Conservation (phyloP, 805 yeast genomes). For the Kregervanrija pseudodelftensis region DNA sequence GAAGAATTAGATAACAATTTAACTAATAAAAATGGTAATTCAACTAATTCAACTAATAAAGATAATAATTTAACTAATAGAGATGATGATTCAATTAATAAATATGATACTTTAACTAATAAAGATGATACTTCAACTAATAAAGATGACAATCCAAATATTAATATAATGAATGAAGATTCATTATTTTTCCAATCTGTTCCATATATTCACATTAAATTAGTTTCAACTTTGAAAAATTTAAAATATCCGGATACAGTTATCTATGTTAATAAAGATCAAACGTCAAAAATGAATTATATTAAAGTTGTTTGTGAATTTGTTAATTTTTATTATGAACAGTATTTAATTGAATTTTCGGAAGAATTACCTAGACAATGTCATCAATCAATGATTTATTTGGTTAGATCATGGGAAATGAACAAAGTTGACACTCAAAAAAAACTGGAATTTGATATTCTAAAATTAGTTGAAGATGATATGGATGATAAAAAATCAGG, state of each 20-base stretch:
- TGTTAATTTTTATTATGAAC: slow-evolving; percentile 30
- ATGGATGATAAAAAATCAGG: slow-evolving; percentile 22
- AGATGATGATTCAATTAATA: slow-evolving; percentile 3
- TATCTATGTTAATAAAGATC: slow-evolving; percentile 2
- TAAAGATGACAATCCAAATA: slow-evolving; percentile 10
- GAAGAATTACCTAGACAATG: slow-evolving; percentile 28
- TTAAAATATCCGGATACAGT: slow-evolving; percentile 23
- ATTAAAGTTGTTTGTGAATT: slow-evolving; percentile 23
- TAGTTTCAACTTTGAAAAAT: slow-evolving; percentile 17
- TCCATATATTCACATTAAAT: slow-evolving; percentile 26
- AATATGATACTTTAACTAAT: neutral
- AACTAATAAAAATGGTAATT: neutral
- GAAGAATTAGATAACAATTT: neutral
- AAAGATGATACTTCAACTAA: slow-evolving; percentile 11
- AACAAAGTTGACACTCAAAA: slow-evolving; percentile 30
- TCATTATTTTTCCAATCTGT: slow-evolving; percentile 30
- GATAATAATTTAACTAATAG: slow-evolving; percentile 14
- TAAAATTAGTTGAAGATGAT: slow-evolving; percentile 25
- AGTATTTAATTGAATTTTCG: slow-evolving; percentile 27
- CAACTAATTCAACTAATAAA: too few species aligned
- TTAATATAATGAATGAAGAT: slow-evolving; percentile 27
- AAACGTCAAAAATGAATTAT: slow-evolving; percentile 22
- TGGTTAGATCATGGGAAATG: slow-evolving; percentile 35
- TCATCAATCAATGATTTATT: slow-evolving; percentile 19
- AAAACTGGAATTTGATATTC: slow-evolving; percentile 32